Conservation (phyloP, 2,329 filamentous ascomycete genomes). For the Scleromitrula shiraiana region DNA sequence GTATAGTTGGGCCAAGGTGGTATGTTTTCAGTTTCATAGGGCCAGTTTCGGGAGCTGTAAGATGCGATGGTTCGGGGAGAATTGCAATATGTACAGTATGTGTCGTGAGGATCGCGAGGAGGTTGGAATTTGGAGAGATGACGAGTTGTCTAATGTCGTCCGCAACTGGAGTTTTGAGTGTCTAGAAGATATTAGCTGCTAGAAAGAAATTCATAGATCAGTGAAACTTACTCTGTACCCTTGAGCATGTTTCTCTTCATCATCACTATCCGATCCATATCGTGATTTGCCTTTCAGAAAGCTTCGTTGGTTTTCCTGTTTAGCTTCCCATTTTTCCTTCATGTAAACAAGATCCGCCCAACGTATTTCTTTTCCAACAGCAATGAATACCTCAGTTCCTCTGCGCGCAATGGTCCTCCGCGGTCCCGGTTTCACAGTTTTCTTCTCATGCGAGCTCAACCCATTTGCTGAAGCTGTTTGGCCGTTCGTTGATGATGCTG, state of each 20-base stretch:
- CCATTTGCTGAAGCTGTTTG: conserved; percentile 19
- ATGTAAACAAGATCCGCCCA: conserved; percentile 81
- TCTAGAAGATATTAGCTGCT: conserved; percentile 38
- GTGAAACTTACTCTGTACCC: conserved; percentile 40
- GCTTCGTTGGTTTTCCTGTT: conserved; percentile 21
- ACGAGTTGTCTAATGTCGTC: conserved; percentile 78
- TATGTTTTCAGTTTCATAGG: conserved; percentile 77
- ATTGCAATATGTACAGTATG: conserved; percentile 83
- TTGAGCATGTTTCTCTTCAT: conserved; percentile 31
- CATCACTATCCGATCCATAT: conserved; percentile 14
- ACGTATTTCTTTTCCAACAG: conserved; percentile 79
- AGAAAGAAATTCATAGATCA: conserved; percentile 14
- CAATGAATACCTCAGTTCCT: conserved; percentile 82
- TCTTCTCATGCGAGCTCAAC: conserved; percentile 30
- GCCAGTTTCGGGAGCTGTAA: conserved; percentile 58
- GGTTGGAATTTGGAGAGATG: conserved; percentile 74
- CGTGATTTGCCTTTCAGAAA: conserved; percentile 15
- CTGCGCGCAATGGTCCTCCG: conserved; percentile 67
- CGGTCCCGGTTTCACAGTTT: conserved; percentile 40
- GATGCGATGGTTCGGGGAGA: conserved; percentile 72
- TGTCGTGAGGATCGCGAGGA: conserved; percentile 75
- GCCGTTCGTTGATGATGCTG: conserved; percentile 34
- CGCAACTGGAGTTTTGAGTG: conserved; percentile 68
- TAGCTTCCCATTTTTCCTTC: conserved; percentile 53
- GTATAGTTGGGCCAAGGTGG: conserved; percentile 85